These are phyloP conservation scores for Cyclostephanos tholiformis DNA, from an alignment of 108 stramenopile genomes.

Conservation along the genomic window DNA sequence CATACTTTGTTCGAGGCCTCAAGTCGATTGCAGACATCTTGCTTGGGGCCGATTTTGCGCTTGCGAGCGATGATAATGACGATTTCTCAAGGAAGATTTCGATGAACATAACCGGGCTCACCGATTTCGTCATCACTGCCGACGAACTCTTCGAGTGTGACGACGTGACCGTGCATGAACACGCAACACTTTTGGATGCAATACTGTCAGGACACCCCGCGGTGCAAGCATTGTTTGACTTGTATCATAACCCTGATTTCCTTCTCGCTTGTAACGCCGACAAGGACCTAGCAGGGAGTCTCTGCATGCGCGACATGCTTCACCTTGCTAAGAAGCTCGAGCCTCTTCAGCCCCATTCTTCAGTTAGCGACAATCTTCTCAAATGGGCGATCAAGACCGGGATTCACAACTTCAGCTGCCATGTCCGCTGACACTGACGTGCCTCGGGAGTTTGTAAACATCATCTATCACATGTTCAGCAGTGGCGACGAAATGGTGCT, in stretches of 20 bases:
- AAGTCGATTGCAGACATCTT: slow-evolving; percentile 36
- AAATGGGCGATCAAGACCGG: slow-evolving; percentile 50
- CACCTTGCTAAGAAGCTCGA: slow-evolving; percentile 29
- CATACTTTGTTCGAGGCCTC: slow-evolving; percentile 23
- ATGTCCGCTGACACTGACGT: slow-evolving; percentile 6
- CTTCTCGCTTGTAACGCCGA: slow-evolving; percentile 33
- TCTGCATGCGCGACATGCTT: slow-evolving; percentile 31
- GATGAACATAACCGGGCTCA: slow-evolving; percentile 27
- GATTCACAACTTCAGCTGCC: slow-evolving; percentile 38
- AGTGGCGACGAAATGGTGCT: slow-evolving; percentile 43
- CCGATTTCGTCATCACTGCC: slow-evolving; percentile 34
- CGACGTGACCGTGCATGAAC: slow-evolving; percentile 28
- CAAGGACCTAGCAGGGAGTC: slow-evolving; percentile 10
- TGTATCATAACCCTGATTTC: slow-evolving; percentile 40
- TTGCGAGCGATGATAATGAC: background rate
- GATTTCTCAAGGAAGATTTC: slow-evolving; percentile 12
- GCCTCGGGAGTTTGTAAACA: slow-evolving; percentile 38
- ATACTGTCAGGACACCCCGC: slow-evolving; percentile 27
- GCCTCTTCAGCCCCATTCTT: slow-evolving; percentile 13
- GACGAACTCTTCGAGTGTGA: slow-evolving; percentile 31
- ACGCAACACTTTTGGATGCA: slow-evolving; percentile 37
- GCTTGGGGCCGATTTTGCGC: background rate
- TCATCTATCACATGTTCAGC: slow-evolving; percentile 49
- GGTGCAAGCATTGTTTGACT: slow-evolving; percentile 23
- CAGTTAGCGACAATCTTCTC: slow-evolving; percentile 19